Percentiles rank a stretch among this genome's conserved stretches.
phyloP scores from a whole-genome alignment of 352 stramenopile species.

The Thalassiosira exigua region DNA sequence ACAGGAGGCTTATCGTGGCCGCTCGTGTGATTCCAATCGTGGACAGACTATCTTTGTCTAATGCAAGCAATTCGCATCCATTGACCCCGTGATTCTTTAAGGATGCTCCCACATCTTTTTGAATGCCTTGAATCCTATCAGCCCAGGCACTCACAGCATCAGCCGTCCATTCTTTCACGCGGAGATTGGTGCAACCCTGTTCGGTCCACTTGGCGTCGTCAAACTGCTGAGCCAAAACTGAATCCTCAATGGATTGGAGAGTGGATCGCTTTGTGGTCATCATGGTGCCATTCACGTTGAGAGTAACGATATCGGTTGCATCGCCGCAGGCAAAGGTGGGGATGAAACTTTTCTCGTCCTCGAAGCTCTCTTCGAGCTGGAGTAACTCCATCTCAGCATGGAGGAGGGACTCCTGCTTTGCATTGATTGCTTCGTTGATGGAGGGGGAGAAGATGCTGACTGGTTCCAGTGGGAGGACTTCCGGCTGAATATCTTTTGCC shows the following conservation, averaged over 20 bases:
- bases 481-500: neutral
- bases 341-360: conserved; percentile 18
- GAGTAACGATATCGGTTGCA: conserved; percentile 11
- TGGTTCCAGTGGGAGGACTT: neutral
- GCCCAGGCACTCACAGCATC: conserved; percentile 19
- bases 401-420: neutral
- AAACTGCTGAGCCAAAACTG: conserved; percentile 24
- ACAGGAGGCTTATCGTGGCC: conserved; percentile 14
- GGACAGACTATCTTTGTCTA: conserved; percentile 5
- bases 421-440: conserved; percentile 19
- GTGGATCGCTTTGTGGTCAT: conserved; percentile 20
- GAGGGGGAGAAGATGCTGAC: conserved; percentile 10
- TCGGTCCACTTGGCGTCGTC: conserved; percentile 27
- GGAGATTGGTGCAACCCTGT: neutral
- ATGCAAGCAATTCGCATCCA: conserved; percentile 8
- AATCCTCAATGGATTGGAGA: conserved; percentile 5
- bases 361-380: conserved; percentile 12
- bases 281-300: conserved; percentile 23
- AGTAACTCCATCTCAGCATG: neutral
- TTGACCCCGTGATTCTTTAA: conserved; percentile 18
- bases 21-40: conserved; percentile 16
- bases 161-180: conserved; percentile 16
- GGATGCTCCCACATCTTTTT: conserved; percentile 4
- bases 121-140: conserved; percentile 7
- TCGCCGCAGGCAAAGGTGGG: conserved; percentile 14